phyloP scores from a whole-genome alignment of 306 rosid genomes.

The Prunus armeniaca region DNA sequence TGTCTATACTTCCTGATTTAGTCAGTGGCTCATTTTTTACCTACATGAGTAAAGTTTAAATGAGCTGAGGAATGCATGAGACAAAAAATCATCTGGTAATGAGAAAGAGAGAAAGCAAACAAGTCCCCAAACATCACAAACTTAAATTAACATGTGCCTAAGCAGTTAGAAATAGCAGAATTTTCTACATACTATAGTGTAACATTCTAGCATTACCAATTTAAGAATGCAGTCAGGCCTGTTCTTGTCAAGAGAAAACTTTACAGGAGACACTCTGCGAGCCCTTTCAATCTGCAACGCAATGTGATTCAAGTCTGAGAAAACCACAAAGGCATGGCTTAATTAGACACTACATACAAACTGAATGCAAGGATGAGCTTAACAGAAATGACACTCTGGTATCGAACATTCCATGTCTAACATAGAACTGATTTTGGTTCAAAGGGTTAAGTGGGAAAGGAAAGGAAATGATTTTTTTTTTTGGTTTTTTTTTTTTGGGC shows the following conservation, averaged over 20 bases:
- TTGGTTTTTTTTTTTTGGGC: no score
- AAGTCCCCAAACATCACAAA: background rate
- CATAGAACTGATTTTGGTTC: background rate
- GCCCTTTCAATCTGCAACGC: conserved; percentile 65
- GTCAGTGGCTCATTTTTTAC: conserved; percentile 67
- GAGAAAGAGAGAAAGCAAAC: background rate
- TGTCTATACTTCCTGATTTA: conserved; percentile 48
- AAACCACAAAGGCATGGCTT: conserved; percentile 18
- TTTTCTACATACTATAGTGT: background rate
- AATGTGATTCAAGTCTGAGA: conserved; percentile 50
- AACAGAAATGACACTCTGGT: background rate
- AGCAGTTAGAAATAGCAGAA: background rate
- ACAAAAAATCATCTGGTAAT: background rate
- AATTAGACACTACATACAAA: background rate
- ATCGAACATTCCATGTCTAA: background rate
- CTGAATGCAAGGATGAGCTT: background rate
- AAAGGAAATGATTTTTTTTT: background rate
- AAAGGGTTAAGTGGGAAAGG: background rate
- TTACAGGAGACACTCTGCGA: conserved; percentile 71
- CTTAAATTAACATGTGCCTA: background rate
- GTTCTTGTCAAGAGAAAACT: conserved; percentile 43
- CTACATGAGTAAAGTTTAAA: conserved; percentile 42
- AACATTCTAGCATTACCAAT: conserved; percentile 53
- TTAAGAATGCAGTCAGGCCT: conserved; percentile 77
- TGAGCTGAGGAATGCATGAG: conserved; percentile 10